Conservation (phyloP, 1,284 basidiomycete species). For the Irpex sp. region DNA sequence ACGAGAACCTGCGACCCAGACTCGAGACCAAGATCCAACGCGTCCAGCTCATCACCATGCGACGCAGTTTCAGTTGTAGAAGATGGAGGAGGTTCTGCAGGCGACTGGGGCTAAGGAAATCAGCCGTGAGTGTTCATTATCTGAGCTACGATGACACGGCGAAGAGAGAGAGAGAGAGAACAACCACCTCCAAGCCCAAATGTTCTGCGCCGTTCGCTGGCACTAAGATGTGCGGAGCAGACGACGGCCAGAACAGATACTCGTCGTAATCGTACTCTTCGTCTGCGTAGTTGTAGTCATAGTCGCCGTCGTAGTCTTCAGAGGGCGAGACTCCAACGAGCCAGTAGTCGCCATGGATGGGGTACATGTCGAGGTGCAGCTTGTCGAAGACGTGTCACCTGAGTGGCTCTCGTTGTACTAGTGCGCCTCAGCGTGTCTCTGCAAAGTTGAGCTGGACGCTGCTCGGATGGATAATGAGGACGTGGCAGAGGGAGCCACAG, state of each 20-base stretch:
- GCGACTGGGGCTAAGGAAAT: neutral
- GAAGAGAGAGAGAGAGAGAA: neutral
- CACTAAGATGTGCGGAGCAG: conserved; percentile 3
- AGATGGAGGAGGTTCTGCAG: neutral
- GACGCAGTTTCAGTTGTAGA: neutral
- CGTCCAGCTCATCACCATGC: neutral
- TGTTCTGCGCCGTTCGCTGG: neutral
- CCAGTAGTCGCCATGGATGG: neutral
- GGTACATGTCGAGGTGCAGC: neutral
- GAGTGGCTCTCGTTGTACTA: too few species aligned
- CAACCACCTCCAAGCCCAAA: neutral
- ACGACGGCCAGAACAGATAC: conserved; percentile 11
- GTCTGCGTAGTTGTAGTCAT: neutral
- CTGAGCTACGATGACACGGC: neutral
- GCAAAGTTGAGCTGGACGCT: neutral
- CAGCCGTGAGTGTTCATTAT: too few species aligned
- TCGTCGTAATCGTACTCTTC: conserved; percentile 9
- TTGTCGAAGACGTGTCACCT: neutral
- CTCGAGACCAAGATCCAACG: neutral
- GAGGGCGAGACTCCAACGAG: neutral
- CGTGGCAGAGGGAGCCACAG: too few species aligned
- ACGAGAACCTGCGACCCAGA: conserved; percentile 1
- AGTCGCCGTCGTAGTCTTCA: conserved; percentile 2
- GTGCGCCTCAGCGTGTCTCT: neutral
- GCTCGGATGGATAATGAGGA: too few species aligned